Evolutionary conservation across 345 rosid species (phyloP), one percentile per base, ranked within the genome.

Genomic region (Crucihimalaya himalaica): DNA sequence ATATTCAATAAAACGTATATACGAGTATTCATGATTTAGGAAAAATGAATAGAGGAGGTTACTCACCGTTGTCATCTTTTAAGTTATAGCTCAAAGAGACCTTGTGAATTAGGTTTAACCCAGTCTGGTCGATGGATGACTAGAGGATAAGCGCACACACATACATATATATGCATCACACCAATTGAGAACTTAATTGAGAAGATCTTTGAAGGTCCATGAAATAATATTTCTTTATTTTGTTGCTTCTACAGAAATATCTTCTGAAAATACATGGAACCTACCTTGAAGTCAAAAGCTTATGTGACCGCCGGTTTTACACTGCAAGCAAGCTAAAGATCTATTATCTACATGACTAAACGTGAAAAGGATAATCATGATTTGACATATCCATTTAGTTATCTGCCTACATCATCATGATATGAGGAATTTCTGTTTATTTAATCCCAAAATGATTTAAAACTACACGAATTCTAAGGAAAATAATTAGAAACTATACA

Each of bases 21-120:
- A 32, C 9, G 29, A 62, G 13, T 31, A 34, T 40, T 13, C 16
- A 40, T 52, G 42, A 51, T 40, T 13, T 6, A 40, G 46, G 42
- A 51, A 31, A 53, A 42, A 37, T 40, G 34, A 48, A 28, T 32
- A 58, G 15, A 21, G 60, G 23, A 42, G 63, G 35, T 43, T 70
- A 53, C 83, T 76, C 57, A 82, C 85, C 68, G 80, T 66, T 40
- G 82, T 77, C 80, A 77, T 77, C 25, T 63, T 63, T 46, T n/a
- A 45, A 8, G 50, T 18, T 29, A 42, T 43, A 40, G 47, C 48
- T 29, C 42, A 51, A 15, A 43, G 65, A 54, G 34, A 25, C 32
- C 58, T 46, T 70, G 25, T 32, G 18, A 23, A 4, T 63, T 34
- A 54, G 34, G 19, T 34, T 31, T 43, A 25, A 35, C 8, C 43